A percentile compares a stretch with the other conserved stretches of the same genome.
Conservation (phyloP, 768 basidiomycete species). For the Pleurotus tuber-regium region DNA sequence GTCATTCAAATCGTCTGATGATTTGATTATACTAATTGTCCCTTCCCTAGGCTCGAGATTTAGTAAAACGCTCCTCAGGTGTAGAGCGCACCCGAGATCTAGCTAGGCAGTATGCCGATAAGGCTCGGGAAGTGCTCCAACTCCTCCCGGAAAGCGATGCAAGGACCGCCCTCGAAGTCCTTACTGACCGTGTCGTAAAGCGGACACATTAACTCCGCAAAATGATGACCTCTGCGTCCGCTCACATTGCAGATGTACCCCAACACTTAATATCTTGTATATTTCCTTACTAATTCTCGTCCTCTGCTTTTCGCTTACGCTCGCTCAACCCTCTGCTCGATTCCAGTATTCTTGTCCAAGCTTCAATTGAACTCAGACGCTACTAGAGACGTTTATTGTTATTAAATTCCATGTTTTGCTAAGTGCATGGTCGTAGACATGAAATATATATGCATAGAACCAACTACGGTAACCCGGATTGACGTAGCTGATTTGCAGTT, state of each 20-base stretch:
- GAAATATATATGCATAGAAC: too few species aligned
- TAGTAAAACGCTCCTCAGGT: constrained; percentile 69
- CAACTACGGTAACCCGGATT: too few species aligned
- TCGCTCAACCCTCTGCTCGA: background rate
- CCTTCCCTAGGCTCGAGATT: constrained; percentile 74
- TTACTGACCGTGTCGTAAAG: constrained; percentile 67
- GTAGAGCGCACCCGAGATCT: constrained; percentile 77
- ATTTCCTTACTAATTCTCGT: background rate
- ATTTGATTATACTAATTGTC: background rate
- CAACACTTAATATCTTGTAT: background rate
- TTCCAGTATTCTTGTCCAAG: background rate
- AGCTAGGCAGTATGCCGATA: constrained; percentile 70
- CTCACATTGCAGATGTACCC: background rate
- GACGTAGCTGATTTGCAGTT: too few species aligned
- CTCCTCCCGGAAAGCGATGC: constrained; percentile 81
- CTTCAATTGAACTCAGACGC: too few species aligned
- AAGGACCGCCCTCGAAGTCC: constrained; percentile 66
- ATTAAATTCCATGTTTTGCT: too few species aligned
- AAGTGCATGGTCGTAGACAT: too few species aligned
- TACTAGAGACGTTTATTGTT: background rate
- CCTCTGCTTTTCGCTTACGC: background rate
- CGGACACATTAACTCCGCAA: constrained; percentile 43
- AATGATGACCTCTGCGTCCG: background rate
- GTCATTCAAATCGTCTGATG: background rate
- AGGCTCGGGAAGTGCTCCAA: constrained; percentile 67